Evolutionary conservation across 305 asterid species (phyloP), one percentile per base, ranked within the genome.

Genomic region (Fraxinus paxiana): DNA sequence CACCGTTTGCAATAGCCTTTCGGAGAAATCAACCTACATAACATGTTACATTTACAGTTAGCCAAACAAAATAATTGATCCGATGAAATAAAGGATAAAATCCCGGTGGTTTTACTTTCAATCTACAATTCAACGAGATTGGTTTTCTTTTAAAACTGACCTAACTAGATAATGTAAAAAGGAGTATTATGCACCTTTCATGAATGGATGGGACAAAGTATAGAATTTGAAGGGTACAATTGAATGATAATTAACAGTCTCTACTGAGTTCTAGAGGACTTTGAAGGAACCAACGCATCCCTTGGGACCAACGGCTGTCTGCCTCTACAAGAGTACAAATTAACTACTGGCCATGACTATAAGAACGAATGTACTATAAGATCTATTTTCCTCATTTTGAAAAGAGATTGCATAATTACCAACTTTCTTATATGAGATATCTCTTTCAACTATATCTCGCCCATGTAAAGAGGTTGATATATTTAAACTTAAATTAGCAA

Each of bases 21-120:
- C 97, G 10, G 84, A 87, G 54, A 81, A 81, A 79, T 88, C 89
- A 48, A 93, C 97, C 97, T 93, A 87, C 89, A 82, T 71, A 48
- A 41, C 82, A 82, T 28, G 48, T 63, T 13, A 74, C 31, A 70
- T 78, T 43, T 33, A 12, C 46, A 22, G 79, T 76, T 70, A 75
- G 82, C 31, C 43, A 26, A 73, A 37, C 22, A 67, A 26, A 81
- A 17, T 0, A 12, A 9, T 43, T 69, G 20, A 24, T 70, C 30
- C 5, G 6, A 69, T 22, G 34, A 74, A 74, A 71, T 61, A 65
- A 30, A 22, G 6, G 37, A 63, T 48, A 61, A 43, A 65, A 67
- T 48, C 20, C 26, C 17, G 51, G 8, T 38, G 17, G 26, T 48
- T 63, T 69, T 20, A 41, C 48, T 77, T 34, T 77, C 75, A 26